A percentile compares a stretch with the other conserved stretches of the same genome.
These are phyloP conservation scores for Globisporangium echinulatum DNA, from an alignment of 352 stramenopile genomes.

Conservation along the genomic window DNA sequence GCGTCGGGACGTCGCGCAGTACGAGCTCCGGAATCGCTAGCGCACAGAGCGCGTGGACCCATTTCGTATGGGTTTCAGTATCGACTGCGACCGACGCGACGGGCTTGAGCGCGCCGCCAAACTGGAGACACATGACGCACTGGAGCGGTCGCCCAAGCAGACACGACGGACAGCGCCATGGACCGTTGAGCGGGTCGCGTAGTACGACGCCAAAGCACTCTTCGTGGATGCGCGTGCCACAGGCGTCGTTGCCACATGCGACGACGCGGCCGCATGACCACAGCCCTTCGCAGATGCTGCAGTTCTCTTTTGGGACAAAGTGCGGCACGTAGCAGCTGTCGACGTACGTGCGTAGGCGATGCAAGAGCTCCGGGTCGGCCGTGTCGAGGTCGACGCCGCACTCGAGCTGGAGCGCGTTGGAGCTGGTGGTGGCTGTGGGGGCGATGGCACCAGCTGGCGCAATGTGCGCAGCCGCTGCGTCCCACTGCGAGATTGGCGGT, in stretches of 20 bases:
- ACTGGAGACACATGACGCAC: constrained; percentile 76
- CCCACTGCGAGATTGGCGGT: constrained; percentile 17
- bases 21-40: constrained; percentile 81
- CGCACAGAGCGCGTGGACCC: constrained; percentile 80
- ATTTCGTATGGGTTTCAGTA: constrained; percentile 24
- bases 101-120: constrained; percentile 74
- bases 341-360: constrained; percentile 63
- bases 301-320: constrained; percentile 70
- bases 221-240: constrained; percentile 63
- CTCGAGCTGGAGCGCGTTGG: constrained; percentile 36
- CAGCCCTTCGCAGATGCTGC: constrained; percentile 68
- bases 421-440: neutral
- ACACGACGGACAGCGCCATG: constrained; percentile 77
- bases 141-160: constrained; percentile 57
- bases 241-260: constrained; percentile 64
- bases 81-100: neutral
- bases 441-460: neutral
- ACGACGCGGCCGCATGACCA: constrained; percentile 74
- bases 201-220: constrained; percentile 80
- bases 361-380: constrained; percentile 42
- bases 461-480: constrained; percentile 11
- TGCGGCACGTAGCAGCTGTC: constrained; percentile 75
- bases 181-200: constrained; percentile 36
- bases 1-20: constrained; percentile 73
- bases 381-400: constrained; percentile 58